These are phyloP conservation scores for Thinopyrum elongatum DNA, from an alignment of 176 grass and related monocot genomes.

Conservation along the genomic window DNA sequence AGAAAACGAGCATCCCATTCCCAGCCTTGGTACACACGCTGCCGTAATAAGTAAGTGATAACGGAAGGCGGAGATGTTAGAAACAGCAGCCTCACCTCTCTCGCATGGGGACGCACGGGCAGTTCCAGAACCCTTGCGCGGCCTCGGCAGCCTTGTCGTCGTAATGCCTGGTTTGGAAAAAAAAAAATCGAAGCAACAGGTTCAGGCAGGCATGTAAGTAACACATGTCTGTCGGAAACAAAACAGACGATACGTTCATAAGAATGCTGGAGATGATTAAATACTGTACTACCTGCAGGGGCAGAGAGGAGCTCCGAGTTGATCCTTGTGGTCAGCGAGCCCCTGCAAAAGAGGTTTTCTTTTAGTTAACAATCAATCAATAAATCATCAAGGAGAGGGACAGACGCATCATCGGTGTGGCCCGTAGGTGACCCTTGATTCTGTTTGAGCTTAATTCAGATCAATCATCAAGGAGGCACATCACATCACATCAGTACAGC, in stretches of 20 bases:
- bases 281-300: conserved; percentile 78
- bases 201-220: neutral
- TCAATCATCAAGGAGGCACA: too few relatives aligned
- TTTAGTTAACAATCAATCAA: neutral
- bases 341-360: conserved; percentile 42
- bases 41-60: neutral
- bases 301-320: conserved; percentile 81
- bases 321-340: conserved; percentile 93
- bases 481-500: too few relatives aligned
- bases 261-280: neutral
- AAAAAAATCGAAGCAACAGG: neutral
- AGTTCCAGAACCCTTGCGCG: conserved; percentile 98
- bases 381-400: neutral
- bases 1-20: neutral
- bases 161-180: conserved; percentile 58
- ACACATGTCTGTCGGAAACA: too few relatives aligned
- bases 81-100: conserved; percentile 56
- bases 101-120: conserved; percentile 94
- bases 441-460: too few relatives aligned
- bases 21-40: neutral
- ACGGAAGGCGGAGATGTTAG: neutral
- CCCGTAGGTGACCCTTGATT: neutral
- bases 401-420: neutral
- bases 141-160: conserved; percentile 95
- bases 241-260: neutral